phyloP scores from a whole-genome alignment of 2,329 filamentous ascomycete species.

The Neofusicoccum umdonicola region DNA sequence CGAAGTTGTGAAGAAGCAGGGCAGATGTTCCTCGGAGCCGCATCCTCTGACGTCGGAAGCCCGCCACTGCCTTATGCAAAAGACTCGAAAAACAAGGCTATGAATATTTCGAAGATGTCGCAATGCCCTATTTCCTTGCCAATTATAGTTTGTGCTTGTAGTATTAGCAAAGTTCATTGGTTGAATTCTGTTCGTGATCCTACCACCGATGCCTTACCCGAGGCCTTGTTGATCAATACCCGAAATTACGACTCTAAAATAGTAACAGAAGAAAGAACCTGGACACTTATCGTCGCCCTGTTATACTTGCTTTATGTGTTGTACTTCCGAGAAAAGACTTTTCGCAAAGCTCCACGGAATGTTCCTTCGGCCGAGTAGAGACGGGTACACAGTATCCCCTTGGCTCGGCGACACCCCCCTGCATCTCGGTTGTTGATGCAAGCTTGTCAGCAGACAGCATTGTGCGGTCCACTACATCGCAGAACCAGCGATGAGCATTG shows the following conservation, averaged over 20 bases:
- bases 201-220: neutral
- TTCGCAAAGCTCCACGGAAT: conserved; percentile 3
- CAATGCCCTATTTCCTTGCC: neutral
- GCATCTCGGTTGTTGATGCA: conserved; percentile 8
- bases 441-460: neutral
- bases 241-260: conserved; percentile 4
- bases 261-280: neutral
- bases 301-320: neutral
- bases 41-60: neutral
- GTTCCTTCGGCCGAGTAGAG: conserved; percentile 7
- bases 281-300: neutral
- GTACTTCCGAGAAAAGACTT: neutral
- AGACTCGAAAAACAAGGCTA: neutral
- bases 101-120: neutral
- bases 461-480: neutral
- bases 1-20: conserved; percentile 46
- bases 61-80: neutral
- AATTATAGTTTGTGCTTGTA: neutral
- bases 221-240: conserved; percentile 1
- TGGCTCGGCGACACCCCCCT: neutral
- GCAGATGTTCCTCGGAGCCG: neutral
- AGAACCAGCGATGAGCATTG: neutral
- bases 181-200: neutral
- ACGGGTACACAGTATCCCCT: neutral
- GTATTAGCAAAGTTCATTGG: neutral